Percentiles rank a stretch among this genome's conserved stretches.
Evolutionary conservation across 2,329 filamentous ascomycete genomes (phyloP).

Genomic region (Orbilia quercus): DNA sequence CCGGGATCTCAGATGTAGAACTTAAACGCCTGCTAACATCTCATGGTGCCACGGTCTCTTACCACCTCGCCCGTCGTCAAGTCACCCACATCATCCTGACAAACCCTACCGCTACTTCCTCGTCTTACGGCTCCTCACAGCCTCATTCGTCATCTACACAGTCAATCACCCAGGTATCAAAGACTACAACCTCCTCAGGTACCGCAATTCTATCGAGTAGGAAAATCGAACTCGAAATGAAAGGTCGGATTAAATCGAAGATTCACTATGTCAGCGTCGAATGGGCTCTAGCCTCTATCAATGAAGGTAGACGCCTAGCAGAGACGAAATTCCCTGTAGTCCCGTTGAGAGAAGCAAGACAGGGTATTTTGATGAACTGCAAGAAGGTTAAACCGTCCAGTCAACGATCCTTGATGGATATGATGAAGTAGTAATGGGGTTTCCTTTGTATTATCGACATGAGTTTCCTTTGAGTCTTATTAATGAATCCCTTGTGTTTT

Average conservation of each 20-base stretch:
- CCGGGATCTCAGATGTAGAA: conserved; percentile 83
- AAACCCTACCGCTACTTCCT: conserved; percentile 31
- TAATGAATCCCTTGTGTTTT: background rate
- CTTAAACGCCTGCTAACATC: conserved; percentile 80
- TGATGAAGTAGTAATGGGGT: conserved; percentile 33
- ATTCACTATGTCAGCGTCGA: conserved; percentile 53
- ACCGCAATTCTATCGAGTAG: conserved; percentile 32
- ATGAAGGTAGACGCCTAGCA: conserved; percentile 76
- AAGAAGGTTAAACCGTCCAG: conserved; percentile 33
- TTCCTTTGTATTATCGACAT: background rate
- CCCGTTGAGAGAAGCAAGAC: conserved; percentile 54
- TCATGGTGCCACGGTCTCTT: conserved; percentile 78
- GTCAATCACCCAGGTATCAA: conserved; percentile 30
- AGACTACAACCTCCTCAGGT: conserved; percentile 48
- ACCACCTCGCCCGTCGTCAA: conserved; percentile 75
- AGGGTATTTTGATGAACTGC: conserved; percentile 48
- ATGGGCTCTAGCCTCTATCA: conserved; percentile 83
- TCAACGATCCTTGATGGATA: conserved; percentile 38
- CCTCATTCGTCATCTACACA: conserved; percentile 8
- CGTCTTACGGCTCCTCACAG: conserved; percentile 2
- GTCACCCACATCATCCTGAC: conserved; percentile 88
- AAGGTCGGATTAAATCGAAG: conserved; percentile 48
- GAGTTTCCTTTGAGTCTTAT: background rate
- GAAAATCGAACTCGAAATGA: conserved; percentile 50
- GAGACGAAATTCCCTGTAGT: conserved; percentile 68